A percentile compares a stretch with the other conserved stretches of the same genome.
These are phyloP conservation scores for Boletellus deceptivus DNA, from an alignment of 1,284 basidiomycete genomes.

Conservation along the genomic window DNA sequence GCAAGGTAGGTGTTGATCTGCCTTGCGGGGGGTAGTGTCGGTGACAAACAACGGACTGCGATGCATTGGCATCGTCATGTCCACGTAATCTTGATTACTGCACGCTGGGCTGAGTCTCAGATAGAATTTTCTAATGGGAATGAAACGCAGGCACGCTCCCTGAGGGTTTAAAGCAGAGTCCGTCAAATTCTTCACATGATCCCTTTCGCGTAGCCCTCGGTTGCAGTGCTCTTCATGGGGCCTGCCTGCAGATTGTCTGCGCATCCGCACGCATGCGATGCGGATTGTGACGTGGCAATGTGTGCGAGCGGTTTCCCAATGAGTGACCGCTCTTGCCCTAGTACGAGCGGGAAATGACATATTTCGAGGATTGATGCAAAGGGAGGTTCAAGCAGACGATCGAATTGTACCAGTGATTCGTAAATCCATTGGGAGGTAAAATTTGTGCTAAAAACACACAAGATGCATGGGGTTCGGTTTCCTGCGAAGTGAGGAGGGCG, in stretches of 20 bases:
- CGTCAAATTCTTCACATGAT: constrained; percentile 2
- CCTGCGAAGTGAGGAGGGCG: constrained; percentile 11
- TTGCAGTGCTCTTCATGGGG: constrained; percentile 1
- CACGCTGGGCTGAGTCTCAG: constrained; percentile 1
- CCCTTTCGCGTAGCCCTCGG: not conserved
- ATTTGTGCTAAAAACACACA: not conserved
- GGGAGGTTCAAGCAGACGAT: constrained; percentile 9
- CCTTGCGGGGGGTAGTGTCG: not conserved
- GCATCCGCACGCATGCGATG: constrained; percentile 1
- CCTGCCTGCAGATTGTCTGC: not conserved
- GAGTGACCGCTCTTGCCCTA: not conserved
- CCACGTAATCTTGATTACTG: not conserved
- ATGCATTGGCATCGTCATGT: not conserved
- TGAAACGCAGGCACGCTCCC: no score
- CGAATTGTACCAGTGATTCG: not conserved
- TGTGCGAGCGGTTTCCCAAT: not conserved
- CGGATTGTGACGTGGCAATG: not conserved
- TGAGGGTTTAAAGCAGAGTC: constrained; percentile 10
- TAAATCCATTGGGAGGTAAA: not conserved
- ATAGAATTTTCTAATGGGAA: not conserved
- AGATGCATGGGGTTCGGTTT: constrained; percentile 9
- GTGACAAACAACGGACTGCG: no score
- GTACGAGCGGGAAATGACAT: constrained; percentile 5
- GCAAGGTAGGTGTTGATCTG: not conserved
- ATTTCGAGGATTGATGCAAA: constrained; percentile 13